Conservation (phyloP, 176 grass and related monocot genomes). For the Hordeum marinum region DNA sequence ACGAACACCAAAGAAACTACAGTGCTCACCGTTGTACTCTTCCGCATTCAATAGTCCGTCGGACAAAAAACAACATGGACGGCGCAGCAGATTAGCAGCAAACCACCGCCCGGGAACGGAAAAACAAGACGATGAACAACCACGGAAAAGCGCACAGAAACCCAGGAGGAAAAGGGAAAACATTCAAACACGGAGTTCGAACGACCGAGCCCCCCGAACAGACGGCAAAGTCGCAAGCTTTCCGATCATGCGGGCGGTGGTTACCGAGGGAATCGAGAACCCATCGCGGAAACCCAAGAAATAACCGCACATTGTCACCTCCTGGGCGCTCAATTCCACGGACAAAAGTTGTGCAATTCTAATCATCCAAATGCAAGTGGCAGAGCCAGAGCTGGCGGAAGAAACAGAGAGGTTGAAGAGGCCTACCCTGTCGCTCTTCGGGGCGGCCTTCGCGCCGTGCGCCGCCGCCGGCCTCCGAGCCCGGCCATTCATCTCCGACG, state of each 20-base stretch:
- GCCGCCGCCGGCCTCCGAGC: slow-evolving; percentile 19
- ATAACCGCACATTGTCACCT: slow-evolving; percentile 2
- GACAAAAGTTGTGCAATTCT: slow-evolving; percentile 18
- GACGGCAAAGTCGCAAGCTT: slow-evolving; percentile 15
- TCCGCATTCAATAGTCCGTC: slow-evolving; percentile 1
- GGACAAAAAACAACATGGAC: not conserved
- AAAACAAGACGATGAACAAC: too few relatives aligned
- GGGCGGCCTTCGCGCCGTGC: slow-evolving; percentile 5
- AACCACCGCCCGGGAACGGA: too few relatives aligned
- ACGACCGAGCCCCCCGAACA: not conserved
- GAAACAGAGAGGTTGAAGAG: not conserved
- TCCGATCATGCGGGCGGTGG: not conserved
- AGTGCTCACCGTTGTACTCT: slow-evolving; percentile 25
- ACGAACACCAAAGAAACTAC: slow-evolving; percentile 20
- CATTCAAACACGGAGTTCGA: slow-evolving; percentile 21
- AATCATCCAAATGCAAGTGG: not conserved
- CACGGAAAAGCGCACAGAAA: not conserved
- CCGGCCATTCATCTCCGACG: slow-evolving; percentile 38
- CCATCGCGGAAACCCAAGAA: not conserved
- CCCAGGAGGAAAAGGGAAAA: not conserved
- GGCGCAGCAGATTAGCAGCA: not conserved
- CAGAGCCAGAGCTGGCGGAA: slow-evolving; percentile 5
- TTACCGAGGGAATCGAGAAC: not conserved
- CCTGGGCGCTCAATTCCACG: slow-evolving; percentile 37
- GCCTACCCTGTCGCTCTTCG: slow-evolving; percentile 67